Base-by-base conservation (phyloP, 805 yeast genomes). In the Teunomyces panamensis region DNA sequence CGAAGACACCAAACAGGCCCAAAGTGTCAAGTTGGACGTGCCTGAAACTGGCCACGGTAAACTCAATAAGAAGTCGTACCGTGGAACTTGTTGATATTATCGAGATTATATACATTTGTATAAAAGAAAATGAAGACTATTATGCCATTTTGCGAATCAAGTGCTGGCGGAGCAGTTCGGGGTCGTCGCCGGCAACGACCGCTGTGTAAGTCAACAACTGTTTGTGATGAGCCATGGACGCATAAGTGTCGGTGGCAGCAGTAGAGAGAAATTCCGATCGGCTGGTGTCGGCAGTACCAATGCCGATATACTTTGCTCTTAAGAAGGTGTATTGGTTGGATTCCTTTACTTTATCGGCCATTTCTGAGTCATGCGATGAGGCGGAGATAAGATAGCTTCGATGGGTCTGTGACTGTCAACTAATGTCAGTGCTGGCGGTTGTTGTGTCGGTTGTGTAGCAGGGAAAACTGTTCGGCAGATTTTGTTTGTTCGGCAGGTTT, bases 221-320 rank as follows among this genome's bases (percentile, higher is more conserved):
- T 14, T 78, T 77, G 57, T 85, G 89, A 24, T 83, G 82, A n/a
- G 78, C 73, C 41, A 84, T 64, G 16, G 84, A 75, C 0, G 86
- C 76, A 48, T 79, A 78, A 1, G 89, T 79, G 56, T 87, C 95
- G 49, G 87, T 68, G 47, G 81, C 81, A 1, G 85, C 71, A 56
- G 86, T 87, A 5, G 77, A 64, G 50, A 84, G 57, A 80, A 92
- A 91, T 62, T 87, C 92, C 11, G 69, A 67, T 44, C 84, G 71
- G 0, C 85, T 72, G 0, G 95, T 89, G 45, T 81, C 83, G 8
- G 90, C 75, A 58, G 81, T 76, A 0, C 97, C 97, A 1, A 91
- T 63, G 1, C 96, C 96, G 17, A 85, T 70, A 59, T 86, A 82
- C 57, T 84, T 81, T 37, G 80, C 54, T 56, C 82, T 83, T 44